These are phyloP conservation scores for Colletotrichum sp. DNA, from an alignment of 2,329 filamentous ascomycete species.

Conservation along the genomic window DNA sequence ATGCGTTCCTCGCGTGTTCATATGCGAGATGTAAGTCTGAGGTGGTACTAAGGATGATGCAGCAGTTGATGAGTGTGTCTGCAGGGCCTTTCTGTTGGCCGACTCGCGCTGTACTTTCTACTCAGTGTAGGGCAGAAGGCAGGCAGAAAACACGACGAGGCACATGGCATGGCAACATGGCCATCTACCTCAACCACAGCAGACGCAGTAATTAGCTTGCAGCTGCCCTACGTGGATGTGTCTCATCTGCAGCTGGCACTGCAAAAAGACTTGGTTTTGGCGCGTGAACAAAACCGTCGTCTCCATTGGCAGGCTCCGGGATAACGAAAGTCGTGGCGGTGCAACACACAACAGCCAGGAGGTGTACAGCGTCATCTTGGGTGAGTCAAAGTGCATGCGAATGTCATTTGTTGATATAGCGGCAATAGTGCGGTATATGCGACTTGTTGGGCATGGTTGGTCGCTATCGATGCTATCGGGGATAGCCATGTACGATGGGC, in stretches of 20 bases:
- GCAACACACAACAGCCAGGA: neutral
- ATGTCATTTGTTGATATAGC: neutral
- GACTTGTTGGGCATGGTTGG: neutral
- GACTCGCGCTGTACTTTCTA: neutral
- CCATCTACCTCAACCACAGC: neutral
- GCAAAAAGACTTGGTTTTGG: neutral
- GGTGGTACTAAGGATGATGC: neutral
- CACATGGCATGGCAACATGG: neutral
- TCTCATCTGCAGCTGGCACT: conserved; percentile 14
- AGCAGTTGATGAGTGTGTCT: neutral
- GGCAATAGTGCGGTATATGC: neutral
- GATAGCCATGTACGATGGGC: neutral
- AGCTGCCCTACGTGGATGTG: conserved; percentile 17
- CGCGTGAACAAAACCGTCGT: neutral
- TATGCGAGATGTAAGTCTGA: neutral
- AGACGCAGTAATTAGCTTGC: conserved; percentile 9
- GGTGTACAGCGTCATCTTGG: neutral
- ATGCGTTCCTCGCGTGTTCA: neutral
- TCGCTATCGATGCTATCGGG: neutral
- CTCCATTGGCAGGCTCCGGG: neutral
- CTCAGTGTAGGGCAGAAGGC: neutral
- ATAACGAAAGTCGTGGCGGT: neutral
- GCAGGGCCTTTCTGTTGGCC: neutral
- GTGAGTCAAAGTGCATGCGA: neutral
- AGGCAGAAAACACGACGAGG: neutral